Percentiles rank a stretch among this genome's conserved stretches.
These are phyloP conservation scores for Parathielavia hyrcaniae DNA, from an alignment of 495 filamentous ascomycete genomes.

Conservation along the genomic window DNA sequence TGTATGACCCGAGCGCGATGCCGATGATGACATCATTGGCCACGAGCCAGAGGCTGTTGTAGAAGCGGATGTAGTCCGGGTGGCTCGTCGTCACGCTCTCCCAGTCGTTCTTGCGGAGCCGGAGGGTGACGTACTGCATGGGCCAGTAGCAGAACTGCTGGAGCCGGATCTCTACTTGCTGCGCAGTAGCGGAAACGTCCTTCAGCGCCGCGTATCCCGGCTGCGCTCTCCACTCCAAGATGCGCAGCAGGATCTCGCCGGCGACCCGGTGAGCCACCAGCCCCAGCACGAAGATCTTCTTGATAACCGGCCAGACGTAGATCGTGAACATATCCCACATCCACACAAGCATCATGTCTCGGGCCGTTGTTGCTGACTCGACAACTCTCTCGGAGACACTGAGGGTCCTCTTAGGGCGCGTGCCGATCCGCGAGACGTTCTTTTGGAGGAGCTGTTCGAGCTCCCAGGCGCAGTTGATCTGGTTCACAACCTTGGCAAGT, in stretches of 20 bases:
- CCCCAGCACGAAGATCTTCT: slow-evolving; percentile 63
- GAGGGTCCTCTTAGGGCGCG: slow-evolving; percentile 71
- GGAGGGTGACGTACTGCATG: slow-evolving; percentile 87
- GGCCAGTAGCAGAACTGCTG: slow-evolving; percentile 99
- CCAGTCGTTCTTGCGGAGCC: slow-evolving; percentile 86
- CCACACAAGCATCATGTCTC: slow-evolving; percentile 63
- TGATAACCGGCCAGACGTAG: slow-evolving; percentile 74
- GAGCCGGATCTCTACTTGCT: slow-evolving; percentile 94
- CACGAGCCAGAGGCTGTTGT: slow-evolving; percentile 97
- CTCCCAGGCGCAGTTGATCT: slow-evolving; percentile 95
- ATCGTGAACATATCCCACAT: slow-evolving; percentile 64
- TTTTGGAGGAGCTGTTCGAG: slow-evolving; percentile 74
- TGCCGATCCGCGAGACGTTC: slow-evolving; percentile 76
- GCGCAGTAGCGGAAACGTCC: slow-evolving; percentile 94
- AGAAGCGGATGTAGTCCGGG: slow-evolving; percentile 98
- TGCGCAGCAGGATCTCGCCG: slow-evolving; percentile 69
- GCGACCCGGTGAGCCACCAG: slow-evolving; percentile 74
- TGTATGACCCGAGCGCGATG: slow-evolving; percentile 91
- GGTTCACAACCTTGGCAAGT: slow-evolving; percentile 77
- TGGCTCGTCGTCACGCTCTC: slow-evolving; percentile 92
- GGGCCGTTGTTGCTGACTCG: slow-evolving; percentile 80
- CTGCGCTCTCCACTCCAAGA: slow-evolving; percentile 82
- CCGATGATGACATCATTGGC: slow-evolving; percentile 99
- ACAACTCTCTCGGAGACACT: slow-evolving; percentile 95
- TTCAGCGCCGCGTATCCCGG: slow-evolving; percentile 81